Base-by-base conservation (phyloP, 2,329 filamentous ascomycete genomes). In the Hypoxylon sp. region DNA sequence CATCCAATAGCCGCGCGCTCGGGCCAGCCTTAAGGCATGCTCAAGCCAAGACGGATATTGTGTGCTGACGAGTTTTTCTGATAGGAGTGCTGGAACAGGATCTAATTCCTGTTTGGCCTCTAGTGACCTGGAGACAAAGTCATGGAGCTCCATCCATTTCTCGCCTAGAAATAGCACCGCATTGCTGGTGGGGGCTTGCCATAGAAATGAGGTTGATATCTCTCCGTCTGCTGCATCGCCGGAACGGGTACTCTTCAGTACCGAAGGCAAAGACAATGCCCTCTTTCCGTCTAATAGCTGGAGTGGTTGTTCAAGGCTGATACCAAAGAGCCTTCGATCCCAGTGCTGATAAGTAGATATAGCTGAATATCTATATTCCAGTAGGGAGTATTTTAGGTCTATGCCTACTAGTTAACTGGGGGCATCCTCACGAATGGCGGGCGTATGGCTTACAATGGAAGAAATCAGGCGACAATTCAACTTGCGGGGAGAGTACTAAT, bases 131-230 rank as follows among this genome's bases (percentile, higher is more conserved):
- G 91, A 87, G 1, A 97, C 85, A 73, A 97, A 96, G 10, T 89
- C 87, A 76, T 98, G 94, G 9, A 97, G 85, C 72, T 97, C 93
- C 11, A 87, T 82, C 96, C 96, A 99, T 75, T 91, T 94, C 51
- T 93, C 88, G 46, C 94, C 94, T 61, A 96, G 89, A 76, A 95
- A 91, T 9, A 99, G 84, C 10, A 90, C 88, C 0, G 95, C 94
- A 69, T 96, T 91, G 75, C 91, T 93, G 70, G 90, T 92, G 4
- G 95, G 94, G 1, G 90, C 89, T 79, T 97, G 92, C 90, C 94
- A 97, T 7, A 97, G 82, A 74, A 97, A 97, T 0, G 91, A 84
- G 0, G 87, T 85, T 4, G 80, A 53, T 4, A 78, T 74, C 28
- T 79, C 73, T 9, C 74, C 69, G 19, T 71, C 68, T 3, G 69